A percentile compares a stretch with the other conserved stretches of the same genome.
Conservation (phyloP, 2,329 filamentous ascomycete species). For the Ascochyta pisi region DNA sequence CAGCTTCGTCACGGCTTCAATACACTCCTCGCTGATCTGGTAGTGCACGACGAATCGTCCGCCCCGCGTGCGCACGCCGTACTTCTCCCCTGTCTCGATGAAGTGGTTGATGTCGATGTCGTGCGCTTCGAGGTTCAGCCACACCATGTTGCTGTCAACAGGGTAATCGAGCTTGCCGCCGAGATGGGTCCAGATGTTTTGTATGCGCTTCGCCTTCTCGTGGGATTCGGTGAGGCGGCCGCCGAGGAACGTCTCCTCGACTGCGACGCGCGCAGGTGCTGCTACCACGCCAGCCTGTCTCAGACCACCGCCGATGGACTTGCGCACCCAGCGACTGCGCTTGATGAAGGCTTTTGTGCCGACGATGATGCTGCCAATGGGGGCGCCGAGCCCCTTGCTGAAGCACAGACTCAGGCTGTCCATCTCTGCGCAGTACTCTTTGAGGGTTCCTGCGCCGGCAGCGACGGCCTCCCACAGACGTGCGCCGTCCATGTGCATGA, state of each 20-base stretch:
- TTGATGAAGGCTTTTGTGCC: constrained; percentile 65
- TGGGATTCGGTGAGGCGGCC: constrained; percentile 69
- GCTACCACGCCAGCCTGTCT: constrained; percentile 79
- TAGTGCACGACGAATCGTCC: constrained; percentile 73
- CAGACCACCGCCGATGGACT: constrained; percentile 80
- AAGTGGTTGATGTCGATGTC: constrained; percentile 62
- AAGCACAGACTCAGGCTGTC: constrained; percentile 82
- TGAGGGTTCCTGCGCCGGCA: constrained; percentile 69
- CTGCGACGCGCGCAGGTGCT: constrained; percentile 75
- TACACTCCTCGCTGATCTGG: constrained; percentile 72
- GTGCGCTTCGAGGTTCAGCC: constrained; percentile 74
- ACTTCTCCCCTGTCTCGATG: constrained; percentile 61
- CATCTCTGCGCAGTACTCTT: constrained; percentile 72
- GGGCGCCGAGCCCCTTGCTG: constrained; percentile 82
- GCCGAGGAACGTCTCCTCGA: constrained; percentile 79
- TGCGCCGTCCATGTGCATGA: constrained; percentile 80
- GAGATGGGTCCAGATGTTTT: constrained; percentile 69
- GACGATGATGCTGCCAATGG: constrained; percentile 78
- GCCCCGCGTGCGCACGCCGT: constrained; percentile 64
- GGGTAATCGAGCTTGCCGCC: constrained; percentile 74
- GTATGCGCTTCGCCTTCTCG: constrained; percentile 67
- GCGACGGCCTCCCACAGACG: constrained; percentile 82
- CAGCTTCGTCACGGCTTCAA: constrained; percentile 52
- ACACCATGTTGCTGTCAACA: constrained; percentile 91
- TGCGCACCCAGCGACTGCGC: constrained; percentile 76